Evolutionary conservation across 2,329 filamentous ascomycete genomes (phyloP).

Genomic region (Penicillium capsulatum): DNA sequence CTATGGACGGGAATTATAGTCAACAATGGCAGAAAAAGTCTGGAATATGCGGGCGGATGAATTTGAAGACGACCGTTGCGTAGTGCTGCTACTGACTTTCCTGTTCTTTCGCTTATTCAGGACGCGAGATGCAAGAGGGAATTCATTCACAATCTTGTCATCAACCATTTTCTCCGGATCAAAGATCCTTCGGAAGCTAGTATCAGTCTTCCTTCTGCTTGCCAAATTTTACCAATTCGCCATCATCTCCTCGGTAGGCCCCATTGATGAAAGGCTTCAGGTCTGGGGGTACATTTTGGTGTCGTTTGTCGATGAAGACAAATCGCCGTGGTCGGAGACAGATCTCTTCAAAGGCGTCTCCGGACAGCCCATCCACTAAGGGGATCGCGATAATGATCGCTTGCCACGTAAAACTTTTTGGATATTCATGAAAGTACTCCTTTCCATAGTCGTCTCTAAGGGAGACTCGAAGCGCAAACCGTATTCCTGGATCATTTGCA

Average conservation of each 20-base stretch:
- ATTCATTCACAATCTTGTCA: too few species aligned
- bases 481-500: neutral
- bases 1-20: too few species aligned
- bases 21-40: too few species aligned
- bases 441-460: neutral
- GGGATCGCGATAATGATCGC: constrained; percentile 1
- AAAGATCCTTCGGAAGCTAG: too few species aligned
- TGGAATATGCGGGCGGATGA: too few species aligned
- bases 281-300: neutral
- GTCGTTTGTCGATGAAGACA: neutral
- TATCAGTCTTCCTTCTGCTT: too few species aligned
- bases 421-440: neutral
- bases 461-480: constrained; percentile 1
- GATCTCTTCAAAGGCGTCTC: neutral
- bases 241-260: constrained; percentile 1
- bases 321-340: neutral
- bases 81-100: too few species aligned
- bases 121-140: too few species aligned
- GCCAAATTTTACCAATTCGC: neutral
- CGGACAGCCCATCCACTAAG: constrained; percentile 2
- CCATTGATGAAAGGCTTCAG: constrained; percentile 1
- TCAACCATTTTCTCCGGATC: too few species aligned
- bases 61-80: too few species aligned
- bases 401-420: constrained; percentile 1
- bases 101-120: too few species aligned